phyloP scores from a whole-genome alignment of 768 basidiomycete species.

The Suillus luteus region DNA sequence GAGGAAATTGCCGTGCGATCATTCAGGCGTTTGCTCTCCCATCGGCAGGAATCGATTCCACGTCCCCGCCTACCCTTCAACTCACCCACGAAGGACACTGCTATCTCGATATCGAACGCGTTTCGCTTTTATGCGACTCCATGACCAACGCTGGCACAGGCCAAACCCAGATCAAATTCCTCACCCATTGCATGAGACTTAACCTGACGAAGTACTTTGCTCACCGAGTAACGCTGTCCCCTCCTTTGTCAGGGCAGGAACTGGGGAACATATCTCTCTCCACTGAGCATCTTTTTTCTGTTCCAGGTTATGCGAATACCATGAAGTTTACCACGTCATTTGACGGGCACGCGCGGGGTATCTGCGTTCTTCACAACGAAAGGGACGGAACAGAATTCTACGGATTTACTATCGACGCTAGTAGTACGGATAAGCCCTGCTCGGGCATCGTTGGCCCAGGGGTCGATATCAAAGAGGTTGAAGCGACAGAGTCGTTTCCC shows the following conservation, averaged over 20 bases:
- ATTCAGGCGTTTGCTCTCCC: conserved; percentile 7
- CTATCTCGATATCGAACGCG: conserved; percentile 6
- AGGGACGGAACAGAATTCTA: conserved; percentile 4
- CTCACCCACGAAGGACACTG: conserved; percentile 8
- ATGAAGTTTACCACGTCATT: conserved; percentile 7
- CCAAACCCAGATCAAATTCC: conserved; percentile 3
- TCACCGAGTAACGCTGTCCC: background rate
- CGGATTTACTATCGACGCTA: conserved; percentile 2
- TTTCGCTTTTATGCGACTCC: background rate
- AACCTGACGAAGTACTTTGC: conserved; percentile 8
- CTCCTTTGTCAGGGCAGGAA: background rate
- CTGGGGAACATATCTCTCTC: background rate
- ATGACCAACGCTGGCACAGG: background rate
- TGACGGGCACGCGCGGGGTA: conserved; percentile 2
- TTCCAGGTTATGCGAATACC: conserved; percentile 5
- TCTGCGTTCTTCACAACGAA: conserved; percentile 7
- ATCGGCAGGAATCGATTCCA: too few relatives aligned
- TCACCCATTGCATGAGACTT: conserved; percentile 5
- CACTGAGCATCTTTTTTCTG: conserved; percentile 4
- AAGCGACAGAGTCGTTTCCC: conserved; percentile 7
- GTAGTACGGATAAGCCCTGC: background rate
- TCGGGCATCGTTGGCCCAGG: conserved; percentile 3
- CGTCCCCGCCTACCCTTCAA: background rate
- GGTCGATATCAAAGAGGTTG: conserved; percentile 8
- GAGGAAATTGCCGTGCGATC: background rate